A percentile compares a stretch with the other conserved stretches of the same genome.
Evolutionary conservation across 1,284 basidiomycete genomes (phyloP).

Genomic region (Macrocystidia cucumis): DNA sequence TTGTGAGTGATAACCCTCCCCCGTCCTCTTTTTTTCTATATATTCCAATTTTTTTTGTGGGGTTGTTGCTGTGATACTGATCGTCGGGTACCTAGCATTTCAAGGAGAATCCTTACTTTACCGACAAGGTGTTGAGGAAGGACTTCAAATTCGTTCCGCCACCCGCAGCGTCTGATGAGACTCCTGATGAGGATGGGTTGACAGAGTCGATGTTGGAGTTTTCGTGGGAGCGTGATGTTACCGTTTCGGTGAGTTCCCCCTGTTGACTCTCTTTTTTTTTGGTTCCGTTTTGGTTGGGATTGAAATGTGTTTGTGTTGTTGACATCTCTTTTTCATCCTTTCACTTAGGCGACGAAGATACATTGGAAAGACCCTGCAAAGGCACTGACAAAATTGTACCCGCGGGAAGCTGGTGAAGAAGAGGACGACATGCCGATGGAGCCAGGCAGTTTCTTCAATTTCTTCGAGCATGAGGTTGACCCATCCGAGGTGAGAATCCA

Average conservation of each 20-base stretch:
- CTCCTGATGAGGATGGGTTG: slow-evolving; percentile 64
- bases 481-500: slow-evolving; percentile 56
- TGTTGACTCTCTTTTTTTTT: no score
- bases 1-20: slow-evolving; percentile 43
- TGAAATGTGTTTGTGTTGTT: slow-evolving; percentile 6
- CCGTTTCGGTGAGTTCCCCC: slow-evolving; percentile 51
- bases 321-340: slow-evolving; percentile 36
- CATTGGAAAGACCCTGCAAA: slow-evolving; percentile 78
- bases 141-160: slow-evolving; percentile 67
- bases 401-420: slow-evolving; percentile 52
- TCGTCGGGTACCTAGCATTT: slow-evolving; percentile 51
- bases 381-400: slow-evolving; percentile 71
- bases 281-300: no score
- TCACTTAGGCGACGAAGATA: slow-evolving; percentile 51
- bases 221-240: slow-evolving; percentile 67
- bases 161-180: slow-evolving; percentile 42
- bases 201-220: slow-evolving; percentile 71
- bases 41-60: no score
- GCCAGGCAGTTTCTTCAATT: slow-evolving; percentile 83
- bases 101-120: slow-evolving; percentile 78
- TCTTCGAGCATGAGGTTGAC: slow-evolving; percentile 65
- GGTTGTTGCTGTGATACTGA: background rate
- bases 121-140: slow-evolving; percentile 67
- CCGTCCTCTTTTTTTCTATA: slow-evolving; percentile 1
- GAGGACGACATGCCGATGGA: slow-evolving; percentile 55